Percentiles rank a stretch among this genome's conserved stretches.
Conservation (phyloP, 176 grass and related monocot species). For the Zea luxurians region DNA sequence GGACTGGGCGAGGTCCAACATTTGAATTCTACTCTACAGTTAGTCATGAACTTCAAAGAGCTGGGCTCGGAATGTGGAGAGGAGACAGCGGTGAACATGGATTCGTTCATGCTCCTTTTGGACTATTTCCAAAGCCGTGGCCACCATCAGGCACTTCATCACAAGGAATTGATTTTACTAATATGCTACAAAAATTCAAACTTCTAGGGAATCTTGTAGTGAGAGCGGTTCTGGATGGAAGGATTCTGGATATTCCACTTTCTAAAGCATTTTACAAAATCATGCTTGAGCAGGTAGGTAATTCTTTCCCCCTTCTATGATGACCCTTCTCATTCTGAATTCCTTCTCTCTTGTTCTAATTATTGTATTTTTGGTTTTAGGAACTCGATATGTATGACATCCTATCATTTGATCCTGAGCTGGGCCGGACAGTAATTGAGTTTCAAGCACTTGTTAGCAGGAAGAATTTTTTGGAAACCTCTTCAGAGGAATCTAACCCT, state of each 20-base stretch:
- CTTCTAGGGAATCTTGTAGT: conserved; percentile 77
- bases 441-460: conserved; percentile 64
- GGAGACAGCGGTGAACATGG: conserved; percentile 38
- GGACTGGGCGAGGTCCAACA: conserved; percentile 66
- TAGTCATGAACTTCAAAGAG: conserved; percentile 60
- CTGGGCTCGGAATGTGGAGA: conserved; percentile 63
- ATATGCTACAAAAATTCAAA: conserved; percentile 54
- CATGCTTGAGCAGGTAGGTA: conserved; percentile 87
- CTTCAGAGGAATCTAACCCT: not conserved
- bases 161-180: conserved; percentile 33
- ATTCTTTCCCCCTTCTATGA: conserved; percentile 23
- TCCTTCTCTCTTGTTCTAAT: conserved; percentile 37
- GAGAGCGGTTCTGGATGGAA: conserved; percentile 71
- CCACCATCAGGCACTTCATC: conserved; percentile 27
- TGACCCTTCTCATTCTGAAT: not conserved
- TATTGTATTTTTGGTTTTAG: conserved; percentile 45
- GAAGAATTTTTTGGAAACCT: conserved; percentile 57
- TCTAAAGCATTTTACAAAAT: conserved; percentile 83
- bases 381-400: conserved; percentile 87
- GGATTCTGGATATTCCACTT: conserved; percentile 75
- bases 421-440: conserved; percentile 66
- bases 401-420: conserved; percentile 61
- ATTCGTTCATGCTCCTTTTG: conserved; percentile 54
- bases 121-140: conserved; percentile 66
- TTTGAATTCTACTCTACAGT: conserved; percentile 59